These are phyloP conservation scores for Microdochium nivale DNA, from an alignment of 2,329 filamentous ascomycete species.

Conservation along the genomic window DNA sequence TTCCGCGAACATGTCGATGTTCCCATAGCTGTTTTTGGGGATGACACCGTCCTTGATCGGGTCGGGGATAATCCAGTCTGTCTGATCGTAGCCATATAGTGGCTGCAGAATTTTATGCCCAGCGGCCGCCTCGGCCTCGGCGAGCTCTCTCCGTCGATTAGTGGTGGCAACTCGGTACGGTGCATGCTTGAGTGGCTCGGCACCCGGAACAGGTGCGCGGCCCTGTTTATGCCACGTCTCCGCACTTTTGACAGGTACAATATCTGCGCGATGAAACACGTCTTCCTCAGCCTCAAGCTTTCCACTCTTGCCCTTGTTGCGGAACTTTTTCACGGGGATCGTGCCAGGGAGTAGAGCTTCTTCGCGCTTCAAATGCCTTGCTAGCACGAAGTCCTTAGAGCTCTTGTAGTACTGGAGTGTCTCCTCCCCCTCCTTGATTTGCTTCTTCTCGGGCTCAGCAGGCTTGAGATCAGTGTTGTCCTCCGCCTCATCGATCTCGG, in stretches of 20 bases:
- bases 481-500: conserved; percentile 70
- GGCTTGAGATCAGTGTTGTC: conserved; percentile 69
- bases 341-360: conserved; percentile 71
- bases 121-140: conserved; percentile 70
- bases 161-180: conserved; percentile 87
- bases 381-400: conserved; percentile 76
- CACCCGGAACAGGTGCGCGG: conserved; percentile 61
- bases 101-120: conserved; percentile 83
- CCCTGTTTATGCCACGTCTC: conserved; percentile 99
- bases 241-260: conserved; percentile 78
- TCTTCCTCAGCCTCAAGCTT: conserved; percentile 62
- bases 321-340: conserved; percentile 65
- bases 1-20: conserved; percentile 90
- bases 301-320: conserved; percentile 63
- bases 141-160: conserved; percentile 78
- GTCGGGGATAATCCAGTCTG: conserved; percentile 88
- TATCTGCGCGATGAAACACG: conserved; percentile 71
- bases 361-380: conserved; percentile 81
- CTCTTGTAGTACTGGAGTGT: conserved; percentile 84
- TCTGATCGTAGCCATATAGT: conserved; percentile 75
- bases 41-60: conserved; percentile 78
- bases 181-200: conserved; percentile 73
- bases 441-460: conserved; percentile 63
- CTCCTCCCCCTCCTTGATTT: conserved; percentile 65
- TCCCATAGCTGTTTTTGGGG: conserved; percentile 90